A percentile compares a stretch with the other conserved stretches of the same genome.
Conservation (phyloP, 148 eudicot genomes). For the Mesembryanthemum crystallinum region DNA sequence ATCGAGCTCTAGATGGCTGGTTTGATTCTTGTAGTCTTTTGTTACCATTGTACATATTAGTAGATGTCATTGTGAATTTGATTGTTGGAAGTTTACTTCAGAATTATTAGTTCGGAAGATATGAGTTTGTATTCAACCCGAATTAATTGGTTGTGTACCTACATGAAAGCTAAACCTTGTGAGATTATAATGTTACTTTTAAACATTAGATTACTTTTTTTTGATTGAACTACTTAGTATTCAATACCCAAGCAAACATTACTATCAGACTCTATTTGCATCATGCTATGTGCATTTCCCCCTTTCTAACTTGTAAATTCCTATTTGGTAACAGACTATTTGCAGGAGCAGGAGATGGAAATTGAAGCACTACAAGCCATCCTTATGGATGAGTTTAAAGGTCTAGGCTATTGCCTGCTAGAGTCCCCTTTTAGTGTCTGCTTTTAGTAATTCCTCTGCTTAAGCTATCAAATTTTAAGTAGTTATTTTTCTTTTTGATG, state of each 20-base stretch:
- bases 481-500: constrained; percentile 19
- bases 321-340: constrained; percentile 47
- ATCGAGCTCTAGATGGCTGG: not conserved
- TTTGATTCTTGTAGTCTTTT: not conserved
- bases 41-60: not conserved
- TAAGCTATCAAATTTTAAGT: not conserved
- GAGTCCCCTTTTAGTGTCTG: not conserved
- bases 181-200: not conserved
- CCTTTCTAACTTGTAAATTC: not conserved
- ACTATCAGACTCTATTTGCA: not conserved
- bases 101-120: not conserved
- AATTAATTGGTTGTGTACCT: not conserved
- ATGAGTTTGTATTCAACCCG: not conserved
- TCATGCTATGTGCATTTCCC: not conserved
- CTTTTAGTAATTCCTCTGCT: not conserved
- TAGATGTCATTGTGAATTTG: not conserved
- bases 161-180: not conserved
- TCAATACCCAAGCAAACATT: not conserved
- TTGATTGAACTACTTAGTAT: not conserved
- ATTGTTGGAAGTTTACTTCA: not conserved
- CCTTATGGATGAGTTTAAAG: constrained; percentile 81
- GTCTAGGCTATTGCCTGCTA: constrained; percentile 28
- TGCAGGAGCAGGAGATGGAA: constrained; percentile 93
- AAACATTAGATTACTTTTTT: not conserved
- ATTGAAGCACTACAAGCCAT: constrained; percentile 89